Conservation (phyloP, 2,329 filamentous ascomycete genomes). For the Claviceps sorghi region DNA sequence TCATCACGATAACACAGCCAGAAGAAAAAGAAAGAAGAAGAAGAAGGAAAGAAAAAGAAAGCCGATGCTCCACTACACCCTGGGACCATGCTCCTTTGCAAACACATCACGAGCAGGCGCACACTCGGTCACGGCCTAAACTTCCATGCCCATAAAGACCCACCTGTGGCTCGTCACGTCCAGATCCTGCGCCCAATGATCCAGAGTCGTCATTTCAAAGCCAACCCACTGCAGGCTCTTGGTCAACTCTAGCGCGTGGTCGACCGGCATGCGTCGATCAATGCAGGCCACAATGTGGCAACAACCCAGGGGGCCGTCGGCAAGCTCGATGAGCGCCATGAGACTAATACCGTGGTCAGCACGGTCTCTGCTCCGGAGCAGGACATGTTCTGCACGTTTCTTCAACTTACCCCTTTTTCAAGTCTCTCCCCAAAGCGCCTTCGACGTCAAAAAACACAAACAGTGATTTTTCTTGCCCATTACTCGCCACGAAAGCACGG, state of each 20-base stretch:
- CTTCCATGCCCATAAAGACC: slow-evolving; percentile 81
- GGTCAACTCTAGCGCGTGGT: slow-evolving; percentile 52
- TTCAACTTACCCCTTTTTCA: slow-evolving; percentile 68
- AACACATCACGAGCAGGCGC: neutral
- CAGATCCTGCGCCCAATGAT: slow-evolving; percentile 52
- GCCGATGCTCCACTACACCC: neutral
- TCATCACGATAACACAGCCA: neutral
- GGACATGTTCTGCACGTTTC: neutral
- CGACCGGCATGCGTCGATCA: slow-evolving; percentile 51
- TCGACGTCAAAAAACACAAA: slow-evolving; percentile 75
- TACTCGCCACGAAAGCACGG: slow-evolving; percentile 66
- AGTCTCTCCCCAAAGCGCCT: slow-evolving; percentile 54
- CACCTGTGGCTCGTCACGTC: slow-evolving; percentile 62
- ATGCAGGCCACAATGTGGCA: slow-evolving; percentile 67
- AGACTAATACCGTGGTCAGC: slow-evolving; percentile 37
- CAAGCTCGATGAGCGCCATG: slow-evolving; percentile 81
- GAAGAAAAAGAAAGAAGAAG: neutral
- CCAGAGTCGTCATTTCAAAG: slow-evolving; percentile 68
- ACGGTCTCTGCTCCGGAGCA: neutral
- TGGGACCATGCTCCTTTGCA: neutral
- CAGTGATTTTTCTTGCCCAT: slow-evolving; percentile 55
- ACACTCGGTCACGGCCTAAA: slow-evolving; percentile 32
- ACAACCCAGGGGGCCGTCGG: slow-evolving; percentile 62
- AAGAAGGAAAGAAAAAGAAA: neutral
- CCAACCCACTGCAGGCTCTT: slow-evolving; percentile 88